Conservation (phyloP, 202 grass and related monocot genomes). For the Setaria viridis region DNA sequence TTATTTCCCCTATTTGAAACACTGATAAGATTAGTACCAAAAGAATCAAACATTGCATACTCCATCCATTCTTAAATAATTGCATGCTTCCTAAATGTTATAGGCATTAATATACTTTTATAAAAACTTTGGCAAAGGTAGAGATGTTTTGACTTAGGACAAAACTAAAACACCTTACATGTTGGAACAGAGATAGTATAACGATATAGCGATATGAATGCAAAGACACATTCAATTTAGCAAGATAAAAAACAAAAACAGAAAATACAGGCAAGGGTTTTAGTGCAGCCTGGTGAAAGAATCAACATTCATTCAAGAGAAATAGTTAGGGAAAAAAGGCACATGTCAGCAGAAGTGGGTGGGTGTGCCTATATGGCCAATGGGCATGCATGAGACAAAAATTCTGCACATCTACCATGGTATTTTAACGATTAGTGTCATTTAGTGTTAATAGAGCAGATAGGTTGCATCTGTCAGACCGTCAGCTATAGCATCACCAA, state of each 20-base stretch:
- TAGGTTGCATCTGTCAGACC: neutral
- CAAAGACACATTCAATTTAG: neutral
- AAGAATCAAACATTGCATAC: neutral
- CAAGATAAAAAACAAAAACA: conserved; percentile 18
- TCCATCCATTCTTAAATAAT: neutral
- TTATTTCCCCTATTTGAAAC: conserved; percentile 27
- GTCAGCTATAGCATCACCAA: neutral
- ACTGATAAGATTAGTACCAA: neutral
- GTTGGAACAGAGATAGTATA: no score
- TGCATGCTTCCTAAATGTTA: neutral
- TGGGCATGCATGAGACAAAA: neutral
- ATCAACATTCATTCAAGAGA: conserved; percentile 3
- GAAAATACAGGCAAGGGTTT: neutral
- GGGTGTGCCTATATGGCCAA: neutral
- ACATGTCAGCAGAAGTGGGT: neutral
- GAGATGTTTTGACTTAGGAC: no score
- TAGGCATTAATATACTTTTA: neutral
- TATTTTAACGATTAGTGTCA: neutral
- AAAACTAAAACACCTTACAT: no score
- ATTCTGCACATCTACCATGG: conserved; percentile 13
- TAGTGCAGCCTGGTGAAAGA: neutral
- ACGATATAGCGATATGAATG: no score
- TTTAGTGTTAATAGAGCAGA: neutral
- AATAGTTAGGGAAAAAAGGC: neutral
- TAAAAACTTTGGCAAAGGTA: neutral